A percentile compares a stretch with the other conserved stretches of the same genome.
Conservation (phyloP, 441 rosid genomes). For the Croton setiger region DNA sequence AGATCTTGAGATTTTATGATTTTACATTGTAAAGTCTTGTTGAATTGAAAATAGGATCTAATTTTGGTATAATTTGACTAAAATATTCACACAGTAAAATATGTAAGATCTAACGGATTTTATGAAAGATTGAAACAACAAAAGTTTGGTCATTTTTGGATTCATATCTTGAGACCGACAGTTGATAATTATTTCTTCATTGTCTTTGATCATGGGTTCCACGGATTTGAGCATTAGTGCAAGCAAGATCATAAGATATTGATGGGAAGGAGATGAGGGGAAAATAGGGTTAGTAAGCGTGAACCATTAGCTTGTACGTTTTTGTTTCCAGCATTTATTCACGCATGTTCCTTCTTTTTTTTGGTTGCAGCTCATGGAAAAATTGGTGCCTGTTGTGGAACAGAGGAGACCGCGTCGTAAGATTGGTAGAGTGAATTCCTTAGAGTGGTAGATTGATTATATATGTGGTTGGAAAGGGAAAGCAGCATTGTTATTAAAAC, state of each 20-base stretch:
- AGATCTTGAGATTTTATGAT: too few relatives aligned
- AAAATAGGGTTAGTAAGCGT: not conserved
- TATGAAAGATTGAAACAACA: too few relatives aligned
- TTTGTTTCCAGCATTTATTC: not conserved
- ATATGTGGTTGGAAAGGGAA: conserved; percentile 9
- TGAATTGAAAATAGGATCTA: too few relatives aligned
- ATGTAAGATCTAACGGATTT: too few relatives aligned
- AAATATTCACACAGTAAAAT: too few relatives aligned
- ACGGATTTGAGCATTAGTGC: not conserved
- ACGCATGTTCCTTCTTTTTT: not conserved
- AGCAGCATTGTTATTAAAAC: conserved; percentile 4
- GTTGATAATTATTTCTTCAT: not conserved
- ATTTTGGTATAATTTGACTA: too few relatives aligned
- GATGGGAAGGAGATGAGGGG: not conserved
- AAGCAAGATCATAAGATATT: conserved; percentile 3
- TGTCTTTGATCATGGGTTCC: not conserved
- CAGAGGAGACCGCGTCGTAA: conserved; percentile 38
- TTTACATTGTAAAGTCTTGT: too few relatives aligned
- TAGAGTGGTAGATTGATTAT: conserved; percentile 41
- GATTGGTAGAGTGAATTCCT: conserved; percentile 48
- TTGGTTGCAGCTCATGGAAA: conserved; percentile 58
- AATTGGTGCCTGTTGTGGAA: conserved; percentile 53
- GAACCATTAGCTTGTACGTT: not conserved
- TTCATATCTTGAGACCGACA: not conserved
- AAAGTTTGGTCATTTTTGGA: too few relatives aligned